Conservation (phyloP, 495 filamentous ascomycete species). For the Talaromyces nanjingensis region DNA sequence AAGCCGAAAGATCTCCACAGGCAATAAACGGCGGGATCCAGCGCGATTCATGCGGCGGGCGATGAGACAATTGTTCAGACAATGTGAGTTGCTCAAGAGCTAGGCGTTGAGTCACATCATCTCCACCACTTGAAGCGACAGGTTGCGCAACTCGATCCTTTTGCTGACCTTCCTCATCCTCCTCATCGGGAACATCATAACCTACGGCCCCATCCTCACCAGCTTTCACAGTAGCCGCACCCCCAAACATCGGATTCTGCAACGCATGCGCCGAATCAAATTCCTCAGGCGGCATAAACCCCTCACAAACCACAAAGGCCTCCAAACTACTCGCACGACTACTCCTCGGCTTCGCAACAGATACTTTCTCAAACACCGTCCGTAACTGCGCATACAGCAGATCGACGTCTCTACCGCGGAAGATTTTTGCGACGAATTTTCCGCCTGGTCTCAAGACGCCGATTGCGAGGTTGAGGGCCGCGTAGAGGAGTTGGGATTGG, state of each 20-base stretch:
- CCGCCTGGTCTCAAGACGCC: constrained; percentile 88
- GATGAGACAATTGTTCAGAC: background rate
- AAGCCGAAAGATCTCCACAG: constrained; percentile 90
- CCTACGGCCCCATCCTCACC: constrained; percentile 55
- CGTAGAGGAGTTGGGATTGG: constrained; percentile 89
- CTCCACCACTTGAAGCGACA: background rate
- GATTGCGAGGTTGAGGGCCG: constrained; percentile 84
- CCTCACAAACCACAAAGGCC: constrained; percentile 91
- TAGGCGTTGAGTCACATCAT: background rate
- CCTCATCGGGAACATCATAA: constrained; percentile 49
- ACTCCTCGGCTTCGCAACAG: constrained; percentile 86
- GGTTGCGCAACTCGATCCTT: background rate
- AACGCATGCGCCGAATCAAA: constrained; percentile 31
- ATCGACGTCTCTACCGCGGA: constrained; percentile 87
- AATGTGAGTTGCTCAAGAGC: constrained; percentile 5
- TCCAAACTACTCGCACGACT: constrained; percentile 92
- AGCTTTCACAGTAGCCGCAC: constrained; percentile 24
- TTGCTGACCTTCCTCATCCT: constrained; percentile 27
- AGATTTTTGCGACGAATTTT: constrained; percentile 97
- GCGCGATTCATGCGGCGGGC: constrained; percentile 20
- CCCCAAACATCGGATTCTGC: constrained; percentile 40
- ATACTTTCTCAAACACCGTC: constrained; percentile 79
- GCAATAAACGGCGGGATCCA: constrained; percentile 95
- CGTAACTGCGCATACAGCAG: constrained; percentile 87
- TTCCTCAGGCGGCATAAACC: constrained; percentile 54